Evolutionary conservation across 352 stramenopile species (phyloP).

Genomic region (Pythium insidiosum): DNA sequence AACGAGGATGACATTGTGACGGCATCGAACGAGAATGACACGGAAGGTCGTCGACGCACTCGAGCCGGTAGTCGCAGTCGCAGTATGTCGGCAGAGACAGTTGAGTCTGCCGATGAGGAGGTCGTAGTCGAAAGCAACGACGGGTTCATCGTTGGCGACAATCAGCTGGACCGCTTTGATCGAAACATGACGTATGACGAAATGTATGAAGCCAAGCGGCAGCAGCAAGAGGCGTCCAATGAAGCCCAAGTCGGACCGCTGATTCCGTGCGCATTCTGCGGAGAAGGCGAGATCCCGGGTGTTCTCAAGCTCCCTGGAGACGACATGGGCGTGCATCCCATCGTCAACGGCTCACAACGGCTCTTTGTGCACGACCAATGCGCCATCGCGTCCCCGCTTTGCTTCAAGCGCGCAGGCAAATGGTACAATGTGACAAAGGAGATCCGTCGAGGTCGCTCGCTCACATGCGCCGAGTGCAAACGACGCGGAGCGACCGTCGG

Average conservation of each 20-base stretch:
- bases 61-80: slow-evolving; percentile 5
- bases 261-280: slow-evolving; percentile 78
- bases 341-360: slow-evolving; percentile 58
- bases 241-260: slow-evolving; percentile 23
- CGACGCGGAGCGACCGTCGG: slow-evolving; percentile 73
- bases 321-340: slow-evolving; percentile 56
- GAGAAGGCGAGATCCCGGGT: slow-evolving; percentile 48
- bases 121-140: slow-evolving; percentile 80
- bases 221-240: slow-evolving; percentile 20
- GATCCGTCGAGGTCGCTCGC: slow-evolving; percentile 62
- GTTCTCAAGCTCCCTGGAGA: slow-evolving; percentile 77
- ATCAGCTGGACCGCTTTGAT: slow-evolving; percentile 80
- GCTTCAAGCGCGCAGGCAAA: slow-evolving; percentile 63
- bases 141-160: slow-evolving; percentile 74
- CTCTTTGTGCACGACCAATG: slow-evolving; percentile 86
- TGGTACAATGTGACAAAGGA: slow-evolving; percentile 85
- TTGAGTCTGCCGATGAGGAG: slow-evolving; percentile 20
- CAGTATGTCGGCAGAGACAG: slow-evolving; percentile 10
- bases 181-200: slow-evolving; percentile 42
- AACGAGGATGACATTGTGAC: not conserved
- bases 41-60: slow-evolving; percentile 2
- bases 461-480: slow-evolving; percentile 58
- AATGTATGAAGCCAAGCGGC: slow-evolving; percentile 50
- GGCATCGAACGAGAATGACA: too few species aligned
- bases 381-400: slow-evolving; percentile 73